Evolutionary conservation across 768 basidiomycete species (phyloP), one percentile per base, ranked within the genome.

Genomic region (Asterophora lycoperdoides): DNA sequence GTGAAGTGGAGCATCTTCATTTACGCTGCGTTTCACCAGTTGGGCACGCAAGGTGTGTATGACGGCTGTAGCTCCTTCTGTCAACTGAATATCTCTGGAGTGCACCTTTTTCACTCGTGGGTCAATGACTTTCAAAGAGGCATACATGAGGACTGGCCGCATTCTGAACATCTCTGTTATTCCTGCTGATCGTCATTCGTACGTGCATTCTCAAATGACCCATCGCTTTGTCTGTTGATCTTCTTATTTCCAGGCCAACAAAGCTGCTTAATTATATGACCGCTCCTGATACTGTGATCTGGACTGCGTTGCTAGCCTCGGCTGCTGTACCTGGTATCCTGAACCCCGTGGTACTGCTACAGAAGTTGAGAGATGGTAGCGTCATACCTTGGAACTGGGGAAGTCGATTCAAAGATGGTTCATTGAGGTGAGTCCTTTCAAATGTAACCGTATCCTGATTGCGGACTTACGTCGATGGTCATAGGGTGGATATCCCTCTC

Each of bases 321-420:
- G 93, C 94, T 2, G 94, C 95, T 18, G 94, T 96, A 2, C 95
- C 94, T 0, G 93, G 95, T 0, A 95, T 97, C 56, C 65, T 97
- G 35, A 94, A 96, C 57, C 93, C 95, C 4, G 95, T 98, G 13
- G 93, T 93, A 0, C 68, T 99, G 46, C 89, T 99, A 88, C 88
- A 92, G 62, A 97, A 95, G 66, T 77, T 85, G 18, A 79, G 75
- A 52, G 84, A 85, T 53, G 93, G 91, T 1, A 78, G 74, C 34
- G 69, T 93, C 46, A 78, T 90, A 6, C 93, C 93, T 0, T 94
- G 93, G 88, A 95, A 88, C 62, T 93, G 92, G 84, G 94, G 93
- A 19, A 91, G 88, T 53, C 79, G 86, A 52, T 97, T 94, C 68
- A 94, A 90, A 62, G 93, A 97, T 60, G 93, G 93, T 2, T 93